Conservation (phyloP, 2,329 filamentous ascomycete species). For the Chaetomium olivaceum region DNA sequence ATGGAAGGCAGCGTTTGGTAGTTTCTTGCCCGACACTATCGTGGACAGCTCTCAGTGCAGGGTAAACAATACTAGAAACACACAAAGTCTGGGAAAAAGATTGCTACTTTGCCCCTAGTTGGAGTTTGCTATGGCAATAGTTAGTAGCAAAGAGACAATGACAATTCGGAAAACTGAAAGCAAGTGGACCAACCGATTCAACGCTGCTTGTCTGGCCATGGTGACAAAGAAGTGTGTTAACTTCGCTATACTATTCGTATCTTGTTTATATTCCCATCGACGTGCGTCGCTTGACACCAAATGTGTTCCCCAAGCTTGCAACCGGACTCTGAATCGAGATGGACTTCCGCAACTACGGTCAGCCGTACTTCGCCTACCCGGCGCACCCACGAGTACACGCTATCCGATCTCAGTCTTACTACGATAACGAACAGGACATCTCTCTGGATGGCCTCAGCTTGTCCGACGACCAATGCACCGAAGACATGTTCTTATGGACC, state of each 20-base stretch:
- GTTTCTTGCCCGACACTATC: not conserved
- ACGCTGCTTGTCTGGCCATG: not conserved
- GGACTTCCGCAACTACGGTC: slow-evolving; percentile 11
- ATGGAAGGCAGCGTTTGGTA: not conserved
- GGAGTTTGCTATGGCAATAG: not conserved
- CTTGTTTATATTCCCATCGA: not conserved
- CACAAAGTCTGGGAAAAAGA: not conserved
- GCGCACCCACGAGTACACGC: not conserved
- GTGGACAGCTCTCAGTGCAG: not conserved
- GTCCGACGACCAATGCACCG: slow-evolving; percentile 11
- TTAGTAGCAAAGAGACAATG: not conserved
- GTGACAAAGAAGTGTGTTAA: not conserved
- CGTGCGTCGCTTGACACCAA: no score
- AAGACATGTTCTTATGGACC: slow-evolving; percentile 13
- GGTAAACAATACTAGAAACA: not conserved
- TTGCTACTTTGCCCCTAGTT: not conserved
- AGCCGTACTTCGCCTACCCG: not conserved
- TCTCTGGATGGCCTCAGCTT: slow-evolving; percentile 7
- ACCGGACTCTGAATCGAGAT: not conserved
- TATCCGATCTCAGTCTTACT: not conserved
- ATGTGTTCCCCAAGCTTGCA: not conserved
- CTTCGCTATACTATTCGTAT: not conserved
- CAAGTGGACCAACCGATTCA: not conserved
- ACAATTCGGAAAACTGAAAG: not conserved
- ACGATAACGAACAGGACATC: not conserved